Evolutionary conservation across 2,329 filamentous ascomycete genomes (phyloP).

Genomic region (Alternaria incomplexa): DNA sequence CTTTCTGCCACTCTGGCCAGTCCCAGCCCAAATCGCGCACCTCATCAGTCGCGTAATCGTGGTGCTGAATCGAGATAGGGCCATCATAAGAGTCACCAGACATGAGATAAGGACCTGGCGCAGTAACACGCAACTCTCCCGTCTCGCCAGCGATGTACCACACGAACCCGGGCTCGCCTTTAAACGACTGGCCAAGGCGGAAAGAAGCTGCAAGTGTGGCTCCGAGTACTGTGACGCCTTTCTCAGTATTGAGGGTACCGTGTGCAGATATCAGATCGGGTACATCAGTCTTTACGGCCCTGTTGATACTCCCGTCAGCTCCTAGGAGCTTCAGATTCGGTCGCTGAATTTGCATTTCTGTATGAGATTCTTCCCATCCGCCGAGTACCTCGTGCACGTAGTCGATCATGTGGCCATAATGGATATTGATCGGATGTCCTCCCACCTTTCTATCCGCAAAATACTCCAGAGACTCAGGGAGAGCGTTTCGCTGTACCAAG

Average conservation of each 20-base stretch:
- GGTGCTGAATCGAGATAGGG: constrained; percentile 31
- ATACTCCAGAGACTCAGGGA: constrained; percentile 19
- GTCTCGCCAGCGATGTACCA: constrained; percentile 20
- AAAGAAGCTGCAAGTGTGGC: constrained; percentile 18
- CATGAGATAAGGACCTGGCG: constrained; percentile 55
- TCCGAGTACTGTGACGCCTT: constrained; percentile 4
- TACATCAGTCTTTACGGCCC: constrained; percentile 45
- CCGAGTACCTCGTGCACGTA: constrained; percentile 28
- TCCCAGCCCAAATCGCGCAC: constrained; percentile 47
- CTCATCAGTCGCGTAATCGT: constrained; percentile 33
- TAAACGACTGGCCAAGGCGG: constrained; percentile 9
- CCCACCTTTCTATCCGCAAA: constrained; percentile 24
- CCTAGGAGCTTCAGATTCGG: constrained; percentile 13
- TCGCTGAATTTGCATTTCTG: constrained; percentile 29
- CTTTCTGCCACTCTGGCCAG: constrained; percentile 50
- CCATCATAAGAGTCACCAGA: constrained; percentile 13
- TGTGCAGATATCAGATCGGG: constrained; percentile 55
- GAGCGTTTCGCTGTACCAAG: constrained; percentile 10
- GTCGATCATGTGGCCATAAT: constrained; percentile 28
- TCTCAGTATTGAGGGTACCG: constrained; percentile 29
- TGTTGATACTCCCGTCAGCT: neutral
- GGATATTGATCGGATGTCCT: constrained; percentile 25
- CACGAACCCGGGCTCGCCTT: neutral
- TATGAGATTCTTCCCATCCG: constrained; percentile 15
- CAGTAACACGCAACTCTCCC: constrained; percentile 20